These are phyloP conservation scores for Arthrobotrys pseudoclavata DNA, from an alignment of 2,329 filamentous ascomycete species.

Conservation along the genomic window DNA sequence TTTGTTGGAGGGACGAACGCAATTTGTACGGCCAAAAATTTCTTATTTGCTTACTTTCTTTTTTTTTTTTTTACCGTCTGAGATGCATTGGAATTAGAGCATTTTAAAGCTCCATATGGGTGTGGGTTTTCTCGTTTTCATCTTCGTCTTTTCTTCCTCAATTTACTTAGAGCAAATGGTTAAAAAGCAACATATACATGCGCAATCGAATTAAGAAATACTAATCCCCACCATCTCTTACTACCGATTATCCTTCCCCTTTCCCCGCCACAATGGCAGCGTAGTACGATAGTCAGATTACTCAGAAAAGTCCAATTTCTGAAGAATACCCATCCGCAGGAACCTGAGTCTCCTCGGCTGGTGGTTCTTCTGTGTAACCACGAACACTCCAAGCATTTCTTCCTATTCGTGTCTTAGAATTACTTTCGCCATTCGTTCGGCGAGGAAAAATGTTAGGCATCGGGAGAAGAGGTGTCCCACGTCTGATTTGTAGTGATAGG, in stretches of 20 bases:
- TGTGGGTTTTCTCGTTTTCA: not conserved
- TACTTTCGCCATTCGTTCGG: not conserved
- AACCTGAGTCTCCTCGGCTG: too few species aligned
- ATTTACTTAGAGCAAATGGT: not conserved
- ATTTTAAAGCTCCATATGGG: not conserved
- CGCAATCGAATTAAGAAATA: too few species aligned
- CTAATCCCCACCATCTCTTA: too few species aligned
- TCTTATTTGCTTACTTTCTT: not conserved
- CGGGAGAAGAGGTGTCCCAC: not conserved
- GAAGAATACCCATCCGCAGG: too few species aligned
- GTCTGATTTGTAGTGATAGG: too few species aligned
- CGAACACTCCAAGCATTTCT: too few species aligned
- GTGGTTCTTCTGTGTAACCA: too few species aligned
- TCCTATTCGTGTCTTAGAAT: too few species aligned
- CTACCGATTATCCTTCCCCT: too few species aligned
- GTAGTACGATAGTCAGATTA: too few species aligned
- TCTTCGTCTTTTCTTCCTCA: not conserved
- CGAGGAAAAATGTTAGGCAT: not conserved
- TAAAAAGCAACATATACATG: not conserved
- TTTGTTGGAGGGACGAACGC: not conserved
- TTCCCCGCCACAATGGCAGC: too few species aligned
- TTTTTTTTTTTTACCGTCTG: not conserved
- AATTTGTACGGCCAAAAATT: slow-evolving; percentile 5
- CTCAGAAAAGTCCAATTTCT: too few species aligned
- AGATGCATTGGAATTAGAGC: not conserved